These are phyloP conservation scores for Heimioporus sp. DNA, from an alignment of 768 basidiomycete genomes.

Conservation along the genomic window DNA sequence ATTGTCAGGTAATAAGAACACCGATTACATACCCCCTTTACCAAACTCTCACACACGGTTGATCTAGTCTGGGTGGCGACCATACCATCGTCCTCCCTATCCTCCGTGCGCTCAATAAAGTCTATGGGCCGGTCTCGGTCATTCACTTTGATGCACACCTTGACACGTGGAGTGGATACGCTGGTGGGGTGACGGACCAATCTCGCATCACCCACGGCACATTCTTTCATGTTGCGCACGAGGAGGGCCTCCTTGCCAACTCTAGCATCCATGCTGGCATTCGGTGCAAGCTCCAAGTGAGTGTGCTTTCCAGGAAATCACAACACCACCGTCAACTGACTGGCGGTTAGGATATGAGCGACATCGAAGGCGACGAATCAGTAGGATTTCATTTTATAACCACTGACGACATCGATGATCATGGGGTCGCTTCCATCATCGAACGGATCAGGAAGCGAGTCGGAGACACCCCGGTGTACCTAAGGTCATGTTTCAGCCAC, in stretches of 20 bases:
- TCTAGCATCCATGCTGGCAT: constrained; percentile 84
- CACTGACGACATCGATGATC: constrained; percentile 80
- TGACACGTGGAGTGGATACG: constrained; percentile 54
- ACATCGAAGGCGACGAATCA: constrained; percentile 60
- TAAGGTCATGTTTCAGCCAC: constrained; percentile 42
- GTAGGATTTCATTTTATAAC: constrained; percentile 81
- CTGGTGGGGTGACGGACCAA: constrained; percentile 48
- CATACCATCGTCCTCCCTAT: constrained; percentile 89
- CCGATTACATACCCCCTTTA: not conserved
- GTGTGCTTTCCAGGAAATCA: constrained; percentile 10
- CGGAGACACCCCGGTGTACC: constrained; percentile 72
- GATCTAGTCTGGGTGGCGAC: constrained; percentile 66
- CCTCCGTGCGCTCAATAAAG: constrained; percentile 70
- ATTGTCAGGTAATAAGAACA: constrained; percentile 52
- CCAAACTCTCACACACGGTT: not conserved
- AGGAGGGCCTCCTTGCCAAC: constrained; percentile 75
- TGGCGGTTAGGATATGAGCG: constrained; percentile 15
- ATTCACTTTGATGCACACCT: constrained; percentile 82
- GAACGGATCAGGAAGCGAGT: constrained; percentile 68
- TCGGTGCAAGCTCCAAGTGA: constrained; percentile 65
- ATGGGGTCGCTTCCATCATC: constrained; percentile 70
- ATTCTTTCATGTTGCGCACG: constrained; percentile 77
- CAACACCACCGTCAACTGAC: too few species aligned
- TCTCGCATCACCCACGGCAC: constrained; percentile 80
- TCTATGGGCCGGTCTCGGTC: constrained; percentile 80